phyloP scores from a whole-genome alignment of 2,329 filamentous ascomycete genomes.

The Nectriaceae sp. region DNA sequence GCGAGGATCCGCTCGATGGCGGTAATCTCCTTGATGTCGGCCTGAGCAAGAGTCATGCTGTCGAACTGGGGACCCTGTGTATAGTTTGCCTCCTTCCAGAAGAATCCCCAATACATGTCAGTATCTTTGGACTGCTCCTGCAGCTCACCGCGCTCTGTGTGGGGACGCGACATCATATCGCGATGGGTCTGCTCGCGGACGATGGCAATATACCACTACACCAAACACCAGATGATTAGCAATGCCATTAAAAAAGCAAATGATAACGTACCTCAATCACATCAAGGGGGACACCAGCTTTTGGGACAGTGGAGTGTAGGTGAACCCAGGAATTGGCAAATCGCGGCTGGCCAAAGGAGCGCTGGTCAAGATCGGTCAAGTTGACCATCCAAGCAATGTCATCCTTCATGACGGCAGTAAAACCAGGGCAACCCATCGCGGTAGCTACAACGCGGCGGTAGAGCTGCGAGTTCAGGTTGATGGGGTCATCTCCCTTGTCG shows the following conservation, averaged over 20 bases:
- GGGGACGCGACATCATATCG: constrained; percentile 39
- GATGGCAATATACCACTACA: constrained; percentile 57
- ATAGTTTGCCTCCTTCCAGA: constrained; percentile 50
- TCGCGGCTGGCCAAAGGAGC: constrained; percentile 49
- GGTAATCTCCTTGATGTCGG: constrained; percentile 48
- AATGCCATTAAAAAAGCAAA: neutral
- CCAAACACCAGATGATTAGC: constrained; percentile 12
- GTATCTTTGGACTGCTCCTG: constrained; percentile 35
- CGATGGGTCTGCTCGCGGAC: constrained; percentile 55
- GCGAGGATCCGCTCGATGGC: constrained; percentile 52
- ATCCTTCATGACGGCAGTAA: constrained; percentile 63
- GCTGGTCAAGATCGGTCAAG: constrained; percentile 37
- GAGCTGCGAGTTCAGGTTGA: constrained; percentile 54
- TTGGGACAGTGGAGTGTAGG: constrained; percentile 53
- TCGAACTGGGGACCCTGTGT: constrained; percentile 46
- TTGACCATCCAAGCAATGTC: constrained; percentile 50
- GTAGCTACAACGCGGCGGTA: constrained; percentile 53
- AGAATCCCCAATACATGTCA: constrained; percentile 53
- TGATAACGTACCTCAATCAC: constrained; percentile 52
- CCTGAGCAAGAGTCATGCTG: constrained; percentile 48
- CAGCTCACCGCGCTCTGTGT: constrained; percentile 44
- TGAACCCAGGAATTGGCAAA: constrained; percentile 52
- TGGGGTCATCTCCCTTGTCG: constrained; percentile 37
- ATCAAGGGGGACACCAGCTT: constrained; percentile 50
- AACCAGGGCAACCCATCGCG: constrained; percentile 60